These are phyloP conservation scores for Cryptosporidium ubiquitum DNA, from an alignment of 169 alveolate species.

Conservation along the genomic window DNA sequence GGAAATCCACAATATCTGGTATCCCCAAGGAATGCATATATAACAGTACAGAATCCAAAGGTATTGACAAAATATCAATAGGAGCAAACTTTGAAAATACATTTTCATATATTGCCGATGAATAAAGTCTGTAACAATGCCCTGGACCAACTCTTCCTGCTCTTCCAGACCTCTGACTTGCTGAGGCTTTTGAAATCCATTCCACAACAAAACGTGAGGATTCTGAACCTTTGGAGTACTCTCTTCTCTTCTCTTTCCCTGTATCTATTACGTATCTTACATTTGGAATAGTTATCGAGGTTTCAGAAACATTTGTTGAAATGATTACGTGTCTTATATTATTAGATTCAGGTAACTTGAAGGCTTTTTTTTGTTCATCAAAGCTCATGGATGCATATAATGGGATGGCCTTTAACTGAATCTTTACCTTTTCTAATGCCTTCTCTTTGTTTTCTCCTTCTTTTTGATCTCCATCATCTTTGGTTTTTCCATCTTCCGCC, in stretches of 20 bases:
- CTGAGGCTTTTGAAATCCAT: slow-evolving; percentile 92
- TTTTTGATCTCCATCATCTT: slow-evolving; percentile 12
- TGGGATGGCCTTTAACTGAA: slow-evolving; percentile 82
- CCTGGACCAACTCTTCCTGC: slow-evolving; percentile 99
- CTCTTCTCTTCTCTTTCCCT: slow-evolving; percentile 95
- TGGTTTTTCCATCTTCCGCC: neutral
- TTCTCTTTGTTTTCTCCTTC: slow-evolving; percentile 4
- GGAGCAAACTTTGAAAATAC: slow-evolving; percentile 83
- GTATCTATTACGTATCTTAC: slow-evolving; percentile 95
- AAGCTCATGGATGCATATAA: slow-evolving; percentile 90
- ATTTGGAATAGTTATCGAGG: slow-evolving; percentile 98
- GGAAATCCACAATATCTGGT: slow-evolving; percentile 85
- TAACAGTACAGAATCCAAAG: slow-evolving; percentile 88
- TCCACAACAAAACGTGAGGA: slow-evolving; percentile 89
- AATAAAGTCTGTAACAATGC: slow-evolving; percentile 96
- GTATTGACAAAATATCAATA: slow-evolving; percentile 87
- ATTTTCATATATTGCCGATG: slow-evolving; percentile 88
- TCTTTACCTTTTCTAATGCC: slow-evolving; percentile 12
- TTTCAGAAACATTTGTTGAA: slow-evolving; percentile 99
- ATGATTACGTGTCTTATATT: slow-evolving; percentile 93
- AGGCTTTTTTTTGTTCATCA: slow-evolving; percentile 85
- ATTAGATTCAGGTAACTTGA: slow-evolving; percentile 86
- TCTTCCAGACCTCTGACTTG: slow-evolving; percentile 98
- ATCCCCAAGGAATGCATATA: slow-evolving; percentile 91
- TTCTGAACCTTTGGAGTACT: slow-evolving; percentile 85